Evolutionary conservation across 1,284 basidiomycete species (phyloP), one percentile per base, ranked within the genome.

Genomic region (Trametes pubescens): DNA sequence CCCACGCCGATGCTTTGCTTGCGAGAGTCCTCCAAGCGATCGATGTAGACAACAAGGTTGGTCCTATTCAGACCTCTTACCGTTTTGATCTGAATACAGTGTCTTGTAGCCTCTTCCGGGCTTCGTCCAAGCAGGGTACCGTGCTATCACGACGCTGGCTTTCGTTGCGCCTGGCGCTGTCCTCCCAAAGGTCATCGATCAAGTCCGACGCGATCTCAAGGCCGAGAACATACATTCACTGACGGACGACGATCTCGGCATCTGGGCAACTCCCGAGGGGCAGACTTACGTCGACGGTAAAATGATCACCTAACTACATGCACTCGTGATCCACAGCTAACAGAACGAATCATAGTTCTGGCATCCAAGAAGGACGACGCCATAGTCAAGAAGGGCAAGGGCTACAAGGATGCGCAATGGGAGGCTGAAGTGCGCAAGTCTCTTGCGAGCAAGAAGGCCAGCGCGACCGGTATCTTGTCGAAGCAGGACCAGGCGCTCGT

Each of bases 361-460:
- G 78, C 87, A 1, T 77, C 81, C 2, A 88, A 86, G 67, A 89
- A 90, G 70, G 68, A 67, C 13, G 81, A 80, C 7, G 82, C 83
- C 9, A 74, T 77, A 0, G 78, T 84, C 40, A 88, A 84, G 69
- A 96, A 96, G 75, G 91, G 94, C 38, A 97, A 96, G 70, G 91
- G 89, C 65, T 88, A 92, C 14, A 94, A 93, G 49, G 90, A 96
- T 29, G 90, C 93, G 14, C 91, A 93, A 72, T 99, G 96, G 96
- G 96, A 99, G 69, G 91, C 90, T 34, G 95, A 98, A 67, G 81
- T 97, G n/a, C 87, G 95, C 11, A 91, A 92, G 70, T 88, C 91
- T 0, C 81, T 98, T 0, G 91, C 92, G 8, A 86, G 80, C 65
- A 96, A 96, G 79, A 80, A 88, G 72, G 78, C 79, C 1, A 76